Evolutionary conservation across 169 alveolate genomes (phyloP), one percentile per base, ranked within the genome.

Genomic region (Plasmodium sp.): DNA sequence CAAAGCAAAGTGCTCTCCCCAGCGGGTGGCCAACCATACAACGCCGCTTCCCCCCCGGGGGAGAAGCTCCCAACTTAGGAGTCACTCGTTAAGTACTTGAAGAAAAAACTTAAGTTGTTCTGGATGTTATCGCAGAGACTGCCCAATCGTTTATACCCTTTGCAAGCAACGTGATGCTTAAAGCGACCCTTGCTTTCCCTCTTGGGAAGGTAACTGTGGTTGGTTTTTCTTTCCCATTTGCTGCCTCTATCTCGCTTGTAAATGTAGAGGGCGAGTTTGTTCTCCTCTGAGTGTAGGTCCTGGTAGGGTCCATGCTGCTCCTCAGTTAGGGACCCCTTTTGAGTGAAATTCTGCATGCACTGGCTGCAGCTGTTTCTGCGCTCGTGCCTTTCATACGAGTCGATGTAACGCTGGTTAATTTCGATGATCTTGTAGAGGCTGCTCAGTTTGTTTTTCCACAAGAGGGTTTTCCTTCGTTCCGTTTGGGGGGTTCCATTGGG

Each of bases 191-290:
- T 86, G 27, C 71, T 41, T 36, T 41, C 81, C 71, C 71, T 79
- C 80, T 88, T 88, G 16, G 88, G 80, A 56, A 79, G 14, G 58
- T 56, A n/a, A 41, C 39, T 71, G 34, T 56, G 86, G 73, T 79
- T 71, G 5, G 18, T 88, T 88, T 88, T 88, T 80, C 45, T 88
- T 10, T 34, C 81, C 48, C 71, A 79, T 39, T 79, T 88, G 5
- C 36, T 88, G 3, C 34, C 43, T 79, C 82, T 88, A 27, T 80
- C 56, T 3, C 90, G 67, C 67, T 58, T 41, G 84, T 88, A 88
- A 88, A 79, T 56, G n/a, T 88, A 88, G 10, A 88, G 83, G 58
- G 94, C 94, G 79, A 88, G 39, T 27, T 88, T 88, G 51, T 88
- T 34, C 7, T 79, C 88, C 39, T 88, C 94, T 31, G 31, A 10